Evolutionary conservation across 2,329 filamentous ascomycete species (phyloP).

Genomic region (Aureobasidium lini): DNA sequence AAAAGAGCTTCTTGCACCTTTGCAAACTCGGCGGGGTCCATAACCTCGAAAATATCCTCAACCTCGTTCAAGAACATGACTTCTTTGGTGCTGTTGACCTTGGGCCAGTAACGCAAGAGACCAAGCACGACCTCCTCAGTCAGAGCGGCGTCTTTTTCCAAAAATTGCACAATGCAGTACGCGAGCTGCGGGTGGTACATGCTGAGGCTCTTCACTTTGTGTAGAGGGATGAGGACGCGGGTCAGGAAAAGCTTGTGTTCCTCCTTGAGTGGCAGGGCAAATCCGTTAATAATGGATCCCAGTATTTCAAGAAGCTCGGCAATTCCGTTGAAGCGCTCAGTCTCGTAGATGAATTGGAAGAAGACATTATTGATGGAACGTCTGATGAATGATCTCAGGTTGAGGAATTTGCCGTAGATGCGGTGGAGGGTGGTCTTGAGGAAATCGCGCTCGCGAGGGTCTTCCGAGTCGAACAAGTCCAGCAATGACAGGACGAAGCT

Average conservation of each 20-base stretch:
- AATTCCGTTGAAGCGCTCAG: conserved; percentile 96
- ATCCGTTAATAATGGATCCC: conserved; percentile 98
- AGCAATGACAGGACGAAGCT: conserved; percentile 90
- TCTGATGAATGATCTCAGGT: conserved; percentile 91
- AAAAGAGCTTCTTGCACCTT: conserved; percentile 98
- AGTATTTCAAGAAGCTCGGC: conserved; percentile 94
- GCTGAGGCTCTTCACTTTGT: conserved; percentile 98
- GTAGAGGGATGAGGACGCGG: conserved; percentile 80
- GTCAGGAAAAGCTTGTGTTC: conserved; percentile 98
- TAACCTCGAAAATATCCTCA: conserved; percentile 98
- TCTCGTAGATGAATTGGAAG: conserved; percentile 99
- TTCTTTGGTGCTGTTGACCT: conserved; percentile 98
- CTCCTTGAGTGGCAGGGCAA: conserved; percentile 91
- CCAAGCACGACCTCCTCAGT: conserved; percentile 97
- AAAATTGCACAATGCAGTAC: conserved; percentile 97
- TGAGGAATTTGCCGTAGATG: conserved; percentile 98
- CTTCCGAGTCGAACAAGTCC: conserved; percentile 97
- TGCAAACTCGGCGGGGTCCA: conserved; percentile 97
- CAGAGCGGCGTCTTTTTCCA: conserved; percentile 93
- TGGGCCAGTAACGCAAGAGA: conserved; percentile 93
- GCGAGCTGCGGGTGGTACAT: conserved; percentile 99
- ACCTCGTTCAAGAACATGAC: conserved; percentile 99
- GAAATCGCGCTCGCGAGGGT: conserved; percentile 92
- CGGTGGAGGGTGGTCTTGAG: conserved; percentile 95
- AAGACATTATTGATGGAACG: conserved; percentile 99